These are phyloP conservation scores for Globomyces sp. DNA, from an alignment of 371 early-diverging fungal species.

Conservation along the genomic window DNA sequence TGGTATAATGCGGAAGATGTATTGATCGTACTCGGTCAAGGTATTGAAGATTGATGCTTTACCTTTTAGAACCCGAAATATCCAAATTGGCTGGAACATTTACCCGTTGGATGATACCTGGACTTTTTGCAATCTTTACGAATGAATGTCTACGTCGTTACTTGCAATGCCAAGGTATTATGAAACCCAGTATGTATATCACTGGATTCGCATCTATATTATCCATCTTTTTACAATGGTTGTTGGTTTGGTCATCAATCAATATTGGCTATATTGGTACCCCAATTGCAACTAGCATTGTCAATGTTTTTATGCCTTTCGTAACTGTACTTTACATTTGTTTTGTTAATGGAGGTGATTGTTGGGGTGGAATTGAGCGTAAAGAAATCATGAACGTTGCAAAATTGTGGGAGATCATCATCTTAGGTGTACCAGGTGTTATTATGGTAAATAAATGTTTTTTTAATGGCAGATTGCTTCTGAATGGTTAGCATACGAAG, in stretches of 20 bases:
- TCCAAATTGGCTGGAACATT: slow-evolving; percentile 59
- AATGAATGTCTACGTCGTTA: slow-evolving; percentile 80
- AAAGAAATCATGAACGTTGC: slow-evolving; percentile 60
- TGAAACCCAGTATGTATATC: slow-evolving; percentile 75
- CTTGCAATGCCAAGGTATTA: slow-evolving; percentile 80
- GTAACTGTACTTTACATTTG: slow-evolving; percentile 62
- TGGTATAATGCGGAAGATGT: slow-evolving; percentile 60
- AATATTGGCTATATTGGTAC: slow-evolving; percentile 80
- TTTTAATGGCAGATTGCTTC: slow-evolving; percentile 27
- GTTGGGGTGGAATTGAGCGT: slow-evolving; percentile 84
- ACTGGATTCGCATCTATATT: slow-evolving; percentile 68
- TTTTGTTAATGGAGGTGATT: slow-evolving; percentile 63
- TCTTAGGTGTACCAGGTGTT: slow-evolving; percentile 70
- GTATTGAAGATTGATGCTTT: too few species aligned
- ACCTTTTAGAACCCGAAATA: slow-evolving; percentile 39
- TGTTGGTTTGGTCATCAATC: slow-evolving; percentile 67
- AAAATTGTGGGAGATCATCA: slow-evolving; percentile 61
- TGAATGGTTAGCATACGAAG: slow-evolving; percentile 53
- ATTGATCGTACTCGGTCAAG: slow-evolving; percentile 53
- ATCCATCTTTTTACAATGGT: slow-evolving; percentile 69
- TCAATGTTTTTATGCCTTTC: slow-evolving; percentile 68
- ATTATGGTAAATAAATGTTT: slow-evolving; percentile 55
- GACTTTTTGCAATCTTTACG: slow-evolving; percentile 70
- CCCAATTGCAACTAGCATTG: slow-evolving; percentile 73
- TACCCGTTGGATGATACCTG: slow-evolving; percentile 63